Base-by-base conservation (phyloP, 805 yeast genomes). In the Starmerella khaoyaiensis region DNA sequence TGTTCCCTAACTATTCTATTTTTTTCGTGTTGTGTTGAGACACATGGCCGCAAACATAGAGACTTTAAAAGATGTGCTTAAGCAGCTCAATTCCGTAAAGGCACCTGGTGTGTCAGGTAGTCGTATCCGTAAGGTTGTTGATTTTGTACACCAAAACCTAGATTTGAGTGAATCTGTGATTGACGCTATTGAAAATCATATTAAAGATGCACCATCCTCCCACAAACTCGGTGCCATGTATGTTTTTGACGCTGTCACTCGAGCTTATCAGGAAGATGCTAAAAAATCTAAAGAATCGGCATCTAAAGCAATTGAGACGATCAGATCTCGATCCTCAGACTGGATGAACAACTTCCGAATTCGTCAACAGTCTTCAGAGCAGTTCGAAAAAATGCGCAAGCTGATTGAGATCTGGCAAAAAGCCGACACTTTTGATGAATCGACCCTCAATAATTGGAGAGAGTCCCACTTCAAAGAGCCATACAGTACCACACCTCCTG, bases 91-190 rank as follows among this genome's bases (percentile, higher is more conserved):
- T 37, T 29, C 46, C 27, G 49, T 53, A 15, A 59, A 60, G 45
- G 54, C 94, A 12, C 87, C 87, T 11, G 97, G 98, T 43, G 90
- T 87, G 36, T 84, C 96, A 21, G 97, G 97, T 30, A 75, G 94
- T 39, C 83, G 95, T 63, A 90, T 87, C 60, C 81, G 81, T 58
- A 76, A 76, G 53, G 65, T 86, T 55, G 40, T 34, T 31, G 79
- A 80, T 40, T 57, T 80, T 44, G 93, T 94, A 40, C 65, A 76
- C 43, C 70, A 69, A 47, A 72, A 83, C 57, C 78, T 79, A 39
- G 59, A 54, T 42, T 63, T 57, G 45, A 37, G 41, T n/a, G 16
- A 21, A 44, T 39, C 59, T 51, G 24, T 43, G 8, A 40, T 77
- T 33, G 68, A 73, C 33, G 64, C 67, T 45, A 65, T 81, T 47